Evolutionary conservation across 805 yeast genomes (phyloP), one percentile per base, ranked within the genome.

Genomic region (Ogataea henricii): DNA sequence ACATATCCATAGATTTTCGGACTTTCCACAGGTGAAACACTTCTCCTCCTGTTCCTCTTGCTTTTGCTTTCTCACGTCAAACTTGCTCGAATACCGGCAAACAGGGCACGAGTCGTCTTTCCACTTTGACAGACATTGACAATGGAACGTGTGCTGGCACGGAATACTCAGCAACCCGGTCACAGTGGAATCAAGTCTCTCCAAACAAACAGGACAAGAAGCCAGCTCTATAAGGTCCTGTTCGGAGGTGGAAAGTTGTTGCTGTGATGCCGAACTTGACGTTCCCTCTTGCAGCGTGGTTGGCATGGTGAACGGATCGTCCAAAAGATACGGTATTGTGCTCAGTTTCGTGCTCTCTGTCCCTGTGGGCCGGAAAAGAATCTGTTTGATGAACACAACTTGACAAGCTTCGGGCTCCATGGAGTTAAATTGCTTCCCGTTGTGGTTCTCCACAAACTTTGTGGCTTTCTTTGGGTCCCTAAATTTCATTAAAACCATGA

Each of bases 71-170:
- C 53, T 41, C 30, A 52, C 45, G 37, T 60, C 62, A 25, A 53
- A 53, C 30, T 57, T 60, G 47, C 70, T 85, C 1, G 96, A 82
- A 58, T 88, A 88, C 34, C 97, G 71, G 61, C 97, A 90, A 2
- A 90, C 91, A 0, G 97, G 97, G 62, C 97, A 90, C 22, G 87
- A 80, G 50, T 89, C 94, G 62, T 89, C 96, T 47, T 79, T 80
- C 97, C 97, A 90, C 65, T 85, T 87, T 39, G 89, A 82, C 43
- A 90, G 71, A 62, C 97, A 91, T 56, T 80, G 86, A 56, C 96
- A 90, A 64, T 90, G 97, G 65, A 89, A 90, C 0, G 96, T 88
- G 63, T 90, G 97, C 62, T 89, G 96, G 53, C 97, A 91, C 2
- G 94, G 90, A 27, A 88, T 90, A 0, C 97, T 91, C 5, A 89